Percentiles rank a stretch among this genome's conserved stretches.
Evolutionary conservation across 2,329 filamentous ascomycete genomes (phyloP).

Genomic region (Fusarium decemcellulare): DNA sequence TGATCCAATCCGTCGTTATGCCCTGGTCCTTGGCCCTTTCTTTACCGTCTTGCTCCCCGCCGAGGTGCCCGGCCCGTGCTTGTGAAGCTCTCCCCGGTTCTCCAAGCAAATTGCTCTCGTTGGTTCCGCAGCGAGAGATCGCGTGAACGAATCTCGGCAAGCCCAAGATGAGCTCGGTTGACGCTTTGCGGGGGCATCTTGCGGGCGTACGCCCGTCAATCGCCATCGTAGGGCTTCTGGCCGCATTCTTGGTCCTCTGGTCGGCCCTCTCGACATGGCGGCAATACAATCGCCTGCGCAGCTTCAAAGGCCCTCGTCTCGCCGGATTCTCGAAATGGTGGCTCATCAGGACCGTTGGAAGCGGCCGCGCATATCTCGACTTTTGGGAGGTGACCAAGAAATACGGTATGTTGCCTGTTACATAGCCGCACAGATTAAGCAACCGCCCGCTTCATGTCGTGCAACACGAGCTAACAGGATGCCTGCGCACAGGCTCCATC

Average conservation of each 20-base stretch:
- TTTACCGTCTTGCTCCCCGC: not conserved
- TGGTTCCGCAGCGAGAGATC: not conserved
- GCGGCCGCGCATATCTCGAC: constrained; percentile 53
- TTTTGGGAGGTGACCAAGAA: constrained; percentile 53
- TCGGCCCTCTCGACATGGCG: constrained; percentile 35
- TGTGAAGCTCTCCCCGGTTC: constrained; percentile 4
- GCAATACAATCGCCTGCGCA: constrained; percentile 55
- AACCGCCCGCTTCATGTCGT: not conserved
- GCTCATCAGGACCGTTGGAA: constrained; percentile 50
- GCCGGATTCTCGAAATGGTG: constrained; percentile 58
- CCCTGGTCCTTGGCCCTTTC: not conserved
- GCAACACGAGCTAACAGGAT: constrained; percentile 1
- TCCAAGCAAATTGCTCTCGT: not conserved
- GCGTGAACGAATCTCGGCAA: not conserved
- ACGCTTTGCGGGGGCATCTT: not conserved
- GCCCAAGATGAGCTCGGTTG: constrained; percentile 15
- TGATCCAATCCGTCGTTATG: constrained; percentile 10
- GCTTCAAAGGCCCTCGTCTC: constrained; percentile 56
- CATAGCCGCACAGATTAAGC: not conserved
- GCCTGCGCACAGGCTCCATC: constrained; percentile 47
- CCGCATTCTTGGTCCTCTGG: constrained; percentile 23
- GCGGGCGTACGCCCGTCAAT: constrained; percentile 21
- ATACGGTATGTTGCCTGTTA: constrained; percentile 48
- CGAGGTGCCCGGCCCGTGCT: constrained; percentile 6
- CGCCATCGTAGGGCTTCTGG: constrained; percentile 16